Base-by-base conservation (phyloP, 2,329 filamentous ascomycete genomes). In the Alternaria metachromatica region DNA sequence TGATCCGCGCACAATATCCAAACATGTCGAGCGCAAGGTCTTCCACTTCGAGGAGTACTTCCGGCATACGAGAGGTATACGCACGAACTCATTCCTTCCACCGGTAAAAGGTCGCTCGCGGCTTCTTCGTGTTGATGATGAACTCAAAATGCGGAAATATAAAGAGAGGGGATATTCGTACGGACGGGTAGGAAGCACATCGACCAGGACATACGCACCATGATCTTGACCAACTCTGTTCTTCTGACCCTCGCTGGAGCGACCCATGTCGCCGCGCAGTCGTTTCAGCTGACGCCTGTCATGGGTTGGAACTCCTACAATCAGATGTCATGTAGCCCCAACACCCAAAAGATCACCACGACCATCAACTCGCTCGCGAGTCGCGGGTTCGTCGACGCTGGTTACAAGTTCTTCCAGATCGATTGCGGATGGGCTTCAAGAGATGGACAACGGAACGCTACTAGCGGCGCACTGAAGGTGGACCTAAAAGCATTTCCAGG, bases 301-400 rank as follows among this genome's bases (percentile, higher is more conserved):
- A 63, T 71, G 26, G 69, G 69, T 21, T 70, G 69, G 67, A 71
- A 71, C 49, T 68, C 65, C 0, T 70, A 71, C 58, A 71, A 71
- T 15, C 62, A 70, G 26, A 62, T 67, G 25, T 57, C 69, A 15
- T 71, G 67, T 41, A 70, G 67, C 18, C 65, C 67, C 0, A 70
- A 56, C 3, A 60, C 67, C 23, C 60, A 65, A 4, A 64, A 64
- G 8, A 70, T 71, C 12, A 71, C 69, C 9, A 71, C 63, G 4
- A 37, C 62, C 6, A 71, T 71, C 45, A 71, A 71, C 18, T 58
- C 65, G 20, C 58, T 71, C 2, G 54, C 69, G 43, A 65, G 64
- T 33, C 65, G 67, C 15, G 69, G 67, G 7, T 71, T 70, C 20
- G 63, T 71, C 6, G 49, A 51, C 15, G 67, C 65, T 15, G 69